A percentile compares a stretch with the other conserved stretches of the same genome.
phyloP scores from a whole-genome alignment of 202 grass and related monocot genomes.

The Brachypodium distachyon region DNA sequence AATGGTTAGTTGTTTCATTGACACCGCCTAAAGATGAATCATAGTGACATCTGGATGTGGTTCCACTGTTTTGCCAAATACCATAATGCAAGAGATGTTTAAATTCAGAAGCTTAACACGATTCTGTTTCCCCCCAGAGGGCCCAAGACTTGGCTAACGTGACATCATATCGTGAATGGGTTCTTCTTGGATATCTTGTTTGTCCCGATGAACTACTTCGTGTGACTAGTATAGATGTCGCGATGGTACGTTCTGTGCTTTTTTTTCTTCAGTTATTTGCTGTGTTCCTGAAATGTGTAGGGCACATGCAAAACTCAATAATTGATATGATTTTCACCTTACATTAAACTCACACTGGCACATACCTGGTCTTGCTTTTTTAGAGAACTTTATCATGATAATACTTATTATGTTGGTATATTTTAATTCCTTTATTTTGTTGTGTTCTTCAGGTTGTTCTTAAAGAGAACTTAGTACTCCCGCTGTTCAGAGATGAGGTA shows the following conservation, averaged over 20 bases:
- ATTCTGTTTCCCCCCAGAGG: conserved; percentile 57
- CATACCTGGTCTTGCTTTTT: background rate
- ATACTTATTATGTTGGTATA: conserved; percentile 2
- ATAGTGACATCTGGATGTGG: background rate
- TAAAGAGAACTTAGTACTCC: conserved; percentile 88
- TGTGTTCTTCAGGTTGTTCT: conserved; percentile 78
- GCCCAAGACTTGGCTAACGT: conserved; percentile 99
- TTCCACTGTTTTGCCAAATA: conserved; percentile 8
- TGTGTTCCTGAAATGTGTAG: background rate
- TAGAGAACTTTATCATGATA: background rate
- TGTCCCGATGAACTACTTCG: conserved; percentile 98
- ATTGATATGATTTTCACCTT: background rate
- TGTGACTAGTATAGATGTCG: conserved; percentile 96
- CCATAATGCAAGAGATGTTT: background rate
- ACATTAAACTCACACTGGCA: background rate
- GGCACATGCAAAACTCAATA: background rate
- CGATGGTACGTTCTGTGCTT: conserved; percentile 51
- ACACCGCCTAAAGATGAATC: background rate
- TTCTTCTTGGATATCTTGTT: conserved; percentile 94
- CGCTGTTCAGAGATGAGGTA: conserved; percentile 97
- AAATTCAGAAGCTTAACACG: conserved; percentile 2
- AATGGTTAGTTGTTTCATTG: conserved; percentile 55
- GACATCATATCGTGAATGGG: conserved; percentile 90
- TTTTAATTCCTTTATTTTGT: background rate
- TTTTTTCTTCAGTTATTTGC: background rate